Conservation (phyloP, 192 early-diverging fungal genomes). For the Geranomyces variabilis region DNA sequence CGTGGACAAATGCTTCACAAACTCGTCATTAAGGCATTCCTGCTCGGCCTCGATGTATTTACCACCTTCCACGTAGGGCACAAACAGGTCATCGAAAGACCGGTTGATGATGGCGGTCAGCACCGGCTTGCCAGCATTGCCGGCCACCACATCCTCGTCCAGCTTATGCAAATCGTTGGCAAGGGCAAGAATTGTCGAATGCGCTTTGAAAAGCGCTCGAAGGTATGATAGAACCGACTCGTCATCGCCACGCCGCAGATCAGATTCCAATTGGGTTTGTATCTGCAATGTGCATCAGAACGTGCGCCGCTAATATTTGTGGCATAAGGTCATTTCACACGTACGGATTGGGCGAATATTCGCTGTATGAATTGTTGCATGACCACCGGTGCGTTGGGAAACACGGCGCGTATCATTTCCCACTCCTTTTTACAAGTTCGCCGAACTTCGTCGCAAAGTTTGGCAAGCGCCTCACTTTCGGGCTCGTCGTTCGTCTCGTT, state of each 20-base stretch:
- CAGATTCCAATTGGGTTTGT: constrained; percentile 82
- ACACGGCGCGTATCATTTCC: constrained; percentile 89
- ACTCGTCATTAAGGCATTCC: constrained; percentile 68
- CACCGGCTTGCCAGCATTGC: constrained; percentile 50
- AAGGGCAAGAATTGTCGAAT: constrained; percentile 72
- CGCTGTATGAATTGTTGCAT: constrained; percentile 94
- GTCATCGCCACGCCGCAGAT: constrained; percentile 71
- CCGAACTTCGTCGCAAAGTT: constrained; percentile 75
- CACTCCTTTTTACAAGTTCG: constrained; percentile 85
- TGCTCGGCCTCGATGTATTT: constrained; percentile 84
- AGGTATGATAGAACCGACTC: constrained; percentile 81
- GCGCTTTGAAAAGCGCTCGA: constrained; percentile 66
- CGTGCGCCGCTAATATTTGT: too few relatives aligned
- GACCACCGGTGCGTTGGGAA: constrained; percentile 86
- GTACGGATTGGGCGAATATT: constrained; percentile 93
- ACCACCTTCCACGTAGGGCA: constrained; percentile 87
- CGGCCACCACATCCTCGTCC: constrained; percentile 62
- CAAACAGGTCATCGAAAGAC: constrained; percentile 93
- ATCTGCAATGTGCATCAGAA: too few relatives aligned
- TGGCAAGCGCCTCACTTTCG: constrained; percentile 4
- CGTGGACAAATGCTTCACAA: constrained; percentile 40
- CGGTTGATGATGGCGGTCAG: constrained; percentile 79
- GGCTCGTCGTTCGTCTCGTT: neutral
- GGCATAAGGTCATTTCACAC: too few relatives aligned
- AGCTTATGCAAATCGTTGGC: constrained; percentile 80